Conservation (phyloP, 805 yeast species). For the Naumovozyma baii region DNA sequence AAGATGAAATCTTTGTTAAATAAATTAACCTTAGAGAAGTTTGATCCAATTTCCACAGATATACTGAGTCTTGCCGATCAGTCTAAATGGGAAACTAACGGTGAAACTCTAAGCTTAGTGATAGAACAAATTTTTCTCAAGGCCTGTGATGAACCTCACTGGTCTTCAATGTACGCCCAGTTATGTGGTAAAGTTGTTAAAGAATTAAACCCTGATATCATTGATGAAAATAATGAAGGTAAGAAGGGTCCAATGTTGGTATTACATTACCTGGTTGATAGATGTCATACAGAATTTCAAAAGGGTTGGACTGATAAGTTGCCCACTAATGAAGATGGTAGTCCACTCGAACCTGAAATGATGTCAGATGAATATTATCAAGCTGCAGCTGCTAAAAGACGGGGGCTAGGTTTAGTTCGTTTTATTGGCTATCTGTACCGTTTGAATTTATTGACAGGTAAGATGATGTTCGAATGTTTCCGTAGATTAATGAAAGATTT, state of each 20-base stretch:
- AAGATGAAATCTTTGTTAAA: constrained; percentile 81
- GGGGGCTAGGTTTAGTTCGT: constrained; percentile 92
- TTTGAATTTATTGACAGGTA: constrained; percentile 62
- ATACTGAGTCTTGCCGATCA: constrained; percentile 72
- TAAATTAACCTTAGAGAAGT: constrained; percentile 89
- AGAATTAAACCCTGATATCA: constrained; percentile 53
- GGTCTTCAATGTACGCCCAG: constrained; percentile 94
- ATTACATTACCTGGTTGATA: constrained; percentile 65
- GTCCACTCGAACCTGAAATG: constrained; percentile 70
- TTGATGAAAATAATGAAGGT: constrained; percentile 44
- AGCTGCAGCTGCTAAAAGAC: constrained; percentile 88
- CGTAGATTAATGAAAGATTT: constrained; percentile 45
- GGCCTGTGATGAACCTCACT: constrained; percentile 96
- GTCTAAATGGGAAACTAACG: constrained; percentile 78
- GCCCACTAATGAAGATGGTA: constrained; percentile 73
- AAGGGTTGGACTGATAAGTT: constrained; percentile 87
- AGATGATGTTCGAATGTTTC: constrained; percentile 68
- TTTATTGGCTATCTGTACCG: constrained; percentile 91
- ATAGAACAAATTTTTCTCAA: constrained; percentile 83
- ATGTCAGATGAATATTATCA: constrained; percentile 91
- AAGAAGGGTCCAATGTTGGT: constrained; percentile 63
- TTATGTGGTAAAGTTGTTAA: constrained; percentile 76
- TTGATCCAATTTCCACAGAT: constrained; percentile 69
- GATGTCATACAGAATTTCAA: constrained; percentile 90
- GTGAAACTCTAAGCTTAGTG: constrained; percentile 67